These are phyloP conservation scores for Monosporascus sp. DNA, from an alignment of 2,329 filamentous ascomycete genomes.

Conservation along the genomic window DNA sequence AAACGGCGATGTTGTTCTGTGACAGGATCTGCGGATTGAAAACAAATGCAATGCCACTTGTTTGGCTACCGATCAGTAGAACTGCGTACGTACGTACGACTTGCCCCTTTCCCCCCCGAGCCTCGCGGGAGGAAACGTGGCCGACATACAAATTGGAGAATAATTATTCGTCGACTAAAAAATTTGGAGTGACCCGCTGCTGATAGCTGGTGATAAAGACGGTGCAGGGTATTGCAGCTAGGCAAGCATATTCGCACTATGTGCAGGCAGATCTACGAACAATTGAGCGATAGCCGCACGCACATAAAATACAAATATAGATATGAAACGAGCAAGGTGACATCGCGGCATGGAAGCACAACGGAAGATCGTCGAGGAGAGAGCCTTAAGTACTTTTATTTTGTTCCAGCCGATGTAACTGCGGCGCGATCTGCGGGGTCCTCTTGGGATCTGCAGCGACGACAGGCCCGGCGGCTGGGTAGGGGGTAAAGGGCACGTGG, in stretches of 20 bases:
- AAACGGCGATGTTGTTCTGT: slow-evolving; percentile 11
- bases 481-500: neutral
- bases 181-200: neutral
- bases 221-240: too few relatives aligned
- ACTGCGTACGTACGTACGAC: neutral
- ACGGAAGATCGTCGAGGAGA: neutral
- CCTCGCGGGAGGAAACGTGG: neutral
- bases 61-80: slow-evolving; percentile 14
- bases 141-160: too few relatives aligned
- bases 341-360: neutral
- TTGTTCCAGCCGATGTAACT: neutral
- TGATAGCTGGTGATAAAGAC: neutral
- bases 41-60: slow-evolving; percentile 18
- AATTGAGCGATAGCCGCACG: neutral
- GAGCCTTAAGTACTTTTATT: neutral
- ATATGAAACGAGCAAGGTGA: neutral
- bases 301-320: neutral
- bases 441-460: neutral
- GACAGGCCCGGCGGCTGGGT: neutral
- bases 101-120: neutral
- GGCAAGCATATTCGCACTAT: too few relatives aligned
- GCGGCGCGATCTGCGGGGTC: neutral
- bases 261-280: too few relatives aligned
- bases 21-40: slow-evolving; percentile 29
- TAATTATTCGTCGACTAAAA: neutral